Conservation (phyloP, 441 rosid species). For the Kokia cookei region DNA sequence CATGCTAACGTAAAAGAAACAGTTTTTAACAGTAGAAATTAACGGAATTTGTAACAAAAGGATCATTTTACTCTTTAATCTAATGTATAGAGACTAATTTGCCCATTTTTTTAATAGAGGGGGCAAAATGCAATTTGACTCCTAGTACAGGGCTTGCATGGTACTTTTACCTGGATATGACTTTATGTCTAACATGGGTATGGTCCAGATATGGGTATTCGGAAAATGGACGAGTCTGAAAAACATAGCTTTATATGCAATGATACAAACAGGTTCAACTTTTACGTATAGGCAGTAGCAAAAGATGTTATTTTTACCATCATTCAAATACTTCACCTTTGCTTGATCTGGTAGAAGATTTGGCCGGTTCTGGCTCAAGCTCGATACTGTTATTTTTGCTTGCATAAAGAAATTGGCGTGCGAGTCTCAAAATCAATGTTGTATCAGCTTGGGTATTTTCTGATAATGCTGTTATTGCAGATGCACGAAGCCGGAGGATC, state of each 20-base stretch:
- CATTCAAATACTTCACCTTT: constrained; percentile 11
- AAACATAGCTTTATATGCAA: neutral
- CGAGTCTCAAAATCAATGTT: constrained; percentile 57
- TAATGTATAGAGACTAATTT: too few species aligned
- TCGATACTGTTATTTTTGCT: constrained; percentile 25
- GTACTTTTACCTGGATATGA: too few species aligned
- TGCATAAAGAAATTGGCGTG: constrained; percentile 51
- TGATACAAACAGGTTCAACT: neutral
- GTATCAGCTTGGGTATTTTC: constrained; percentile 61
- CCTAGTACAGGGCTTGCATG: too few species aligned
- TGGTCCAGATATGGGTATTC: neutral
- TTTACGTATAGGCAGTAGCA: neutral
- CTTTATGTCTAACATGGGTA: neutral
- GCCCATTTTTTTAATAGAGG: too few species aligned
- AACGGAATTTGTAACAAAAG: too few species aligned
- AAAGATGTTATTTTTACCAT: neutral
- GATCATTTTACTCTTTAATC: too few species aligned
- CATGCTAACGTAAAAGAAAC: rapidly evolving
- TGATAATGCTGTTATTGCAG: constrained; percentile 65
- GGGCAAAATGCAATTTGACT: too few species aligned
- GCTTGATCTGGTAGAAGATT: constrained; percentile 5
- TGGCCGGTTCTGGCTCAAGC: constrained; percentile 12
- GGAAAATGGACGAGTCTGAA: neutral
- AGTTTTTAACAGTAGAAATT: too few species aligned
- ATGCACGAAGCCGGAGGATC: constrained; percentile 74